These are phyloP conservation scores for Hyaloscypha finlandica DNA, from an alignment of 495 filamentous ascomycete species.

Conservation along the genomic window DNA sequence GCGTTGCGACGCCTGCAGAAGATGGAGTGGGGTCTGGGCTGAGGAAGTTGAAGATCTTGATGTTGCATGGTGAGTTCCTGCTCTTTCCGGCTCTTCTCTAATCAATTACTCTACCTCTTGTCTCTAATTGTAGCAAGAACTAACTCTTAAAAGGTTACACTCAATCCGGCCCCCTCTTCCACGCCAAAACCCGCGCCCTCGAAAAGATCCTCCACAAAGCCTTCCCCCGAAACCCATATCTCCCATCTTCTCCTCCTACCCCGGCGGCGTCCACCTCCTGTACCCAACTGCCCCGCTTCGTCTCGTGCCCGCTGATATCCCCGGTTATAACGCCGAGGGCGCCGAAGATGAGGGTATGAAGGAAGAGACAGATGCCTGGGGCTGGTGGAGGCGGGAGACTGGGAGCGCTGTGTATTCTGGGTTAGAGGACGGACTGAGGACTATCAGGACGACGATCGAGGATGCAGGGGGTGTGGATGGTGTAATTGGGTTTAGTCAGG, in stretches of 20 bases:
- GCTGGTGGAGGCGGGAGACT: slow-evolving; percentile 81
- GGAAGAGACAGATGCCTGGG: slow-evolving; percentile 53
- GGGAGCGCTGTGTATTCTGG: slow-evolving; percentile 61
- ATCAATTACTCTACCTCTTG: background rate
- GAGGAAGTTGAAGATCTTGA: slow-evolving; percentile 51
- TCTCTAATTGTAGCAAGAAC: background rate
- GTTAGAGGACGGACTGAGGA: slow-evolving; percentile 61
- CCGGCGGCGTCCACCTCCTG: slow-evolving; percentile 48
- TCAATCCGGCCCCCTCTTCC: slow-evolving; percentile 85
- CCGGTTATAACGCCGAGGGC: slow-evolving; percentile 50
- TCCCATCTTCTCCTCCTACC: slow-evolving; percentile 25
- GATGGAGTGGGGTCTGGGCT: slow-evolving; percentile 4
- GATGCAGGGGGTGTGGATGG: slow-evolving; percentile 67
- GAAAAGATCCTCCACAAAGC: slow-evolving; percentile 77
- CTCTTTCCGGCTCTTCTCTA: slow-evolving; percentile 3
- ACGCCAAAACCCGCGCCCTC: slow-evolving; percentile 84
- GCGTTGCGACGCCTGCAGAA: slow-evolving; percentile 10
- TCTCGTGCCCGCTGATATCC: slow-evolving; percentile 68
- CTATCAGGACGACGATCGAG: slow-evolving; percentile 58
- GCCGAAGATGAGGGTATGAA: slow-evolving; percentile 35
- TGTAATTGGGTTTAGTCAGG: slow-evolving; percentile 76
- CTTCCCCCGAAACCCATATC: slow-evolving; percentile 47
- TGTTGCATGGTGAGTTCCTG: slow-evolving; percentile 53
- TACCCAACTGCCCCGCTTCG: slow-evolving; percentile 65
- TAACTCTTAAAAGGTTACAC: slow-evolving; percentile 66